Evolutionary conservation across 805 yeast species (phyloP).

Genomic region (Cyberlindnera veronae): DNA sequence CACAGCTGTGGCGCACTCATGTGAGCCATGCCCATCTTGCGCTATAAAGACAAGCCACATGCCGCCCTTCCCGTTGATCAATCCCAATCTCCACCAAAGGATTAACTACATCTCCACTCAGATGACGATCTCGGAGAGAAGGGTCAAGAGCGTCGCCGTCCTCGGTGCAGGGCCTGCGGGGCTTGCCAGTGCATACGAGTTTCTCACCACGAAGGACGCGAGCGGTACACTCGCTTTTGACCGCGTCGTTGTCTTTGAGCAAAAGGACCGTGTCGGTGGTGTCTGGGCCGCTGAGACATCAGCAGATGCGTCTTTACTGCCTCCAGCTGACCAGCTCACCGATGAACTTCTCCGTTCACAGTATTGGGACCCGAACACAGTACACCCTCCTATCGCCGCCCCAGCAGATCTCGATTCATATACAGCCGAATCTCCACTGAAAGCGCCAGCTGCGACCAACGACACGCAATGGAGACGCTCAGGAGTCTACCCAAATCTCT

Average conservation of each 20-base stretch:
- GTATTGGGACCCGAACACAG: constrained; percentile 10
- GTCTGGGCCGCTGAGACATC: constrained; percentile 35
- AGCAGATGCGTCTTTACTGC: no score
- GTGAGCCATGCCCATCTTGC: no score
- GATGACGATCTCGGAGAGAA: no score
- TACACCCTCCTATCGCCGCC: constrained; percentile 7
- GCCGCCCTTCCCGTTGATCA: no score
- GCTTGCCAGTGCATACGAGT: constrained; percentile 34
- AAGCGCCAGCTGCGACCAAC: constrained; percentile 2
- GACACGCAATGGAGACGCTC: constrained; percentile 11
- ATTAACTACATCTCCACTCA: no score
- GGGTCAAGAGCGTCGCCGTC: constrained; percentile 34
- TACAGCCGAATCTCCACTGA: constrained; percentile 1
- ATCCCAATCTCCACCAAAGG: no score
- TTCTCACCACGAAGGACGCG: constrained; percentile 30
- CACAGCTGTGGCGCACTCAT: no score
- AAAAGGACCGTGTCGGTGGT: constrained; percentile 39
- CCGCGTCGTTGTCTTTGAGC: constrained; percentile 36
- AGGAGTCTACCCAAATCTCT: constrained; percentile 29
- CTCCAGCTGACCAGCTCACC: no score
- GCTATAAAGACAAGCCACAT: no score
- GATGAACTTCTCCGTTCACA: background rate
- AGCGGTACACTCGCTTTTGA: constrained; percentile 20
- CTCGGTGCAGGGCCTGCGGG: constrained; percentile 51
- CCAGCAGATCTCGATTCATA: constrained; percentile 2